Conservation (phyloP, 1,284 basidiomycete species). For the Polyporus tsugae region DNA sequence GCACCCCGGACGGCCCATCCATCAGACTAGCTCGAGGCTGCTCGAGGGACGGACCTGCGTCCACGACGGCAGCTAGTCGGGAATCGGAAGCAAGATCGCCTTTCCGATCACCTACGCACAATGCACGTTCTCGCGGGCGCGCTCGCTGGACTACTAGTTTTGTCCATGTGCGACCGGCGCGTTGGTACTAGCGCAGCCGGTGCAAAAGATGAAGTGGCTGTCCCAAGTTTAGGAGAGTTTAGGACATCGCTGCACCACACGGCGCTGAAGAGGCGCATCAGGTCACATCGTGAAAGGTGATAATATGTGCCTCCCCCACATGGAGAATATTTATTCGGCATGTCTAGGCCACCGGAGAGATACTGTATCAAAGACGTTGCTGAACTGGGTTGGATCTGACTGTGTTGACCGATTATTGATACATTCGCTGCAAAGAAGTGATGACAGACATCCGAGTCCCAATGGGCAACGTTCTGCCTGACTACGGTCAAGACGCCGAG, state of each 20-base stretch:
- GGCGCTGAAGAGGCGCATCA: not conserved
- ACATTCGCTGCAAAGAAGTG: not conserved
- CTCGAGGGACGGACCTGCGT: not conserved
- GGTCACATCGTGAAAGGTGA: not conserved
- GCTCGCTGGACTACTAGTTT: not conserved
- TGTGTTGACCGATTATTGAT: not conserved
- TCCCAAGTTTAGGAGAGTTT: not conserved
- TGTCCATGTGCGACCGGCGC: not conserved
- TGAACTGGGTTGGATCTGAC: not conserved
- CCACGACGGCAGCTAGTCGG: not conserved
- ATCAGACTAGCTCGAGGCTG: slow-evolving; percentile 1
- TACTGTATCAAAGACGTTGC: not conserved
- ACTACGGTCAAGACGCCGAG: not conserved
- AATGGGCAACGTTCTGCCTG: not conserved
- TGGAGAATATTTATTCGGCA: not conserved
- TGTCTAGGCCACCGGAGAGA: not conserved
- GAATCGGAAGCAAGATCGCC: not conserved
- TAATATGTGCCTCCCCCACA: not conserved
- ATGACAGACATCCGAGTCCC: not conserved
- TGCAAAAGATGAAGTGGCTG: not conserved
- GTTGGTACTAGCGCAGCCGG: not conserved
- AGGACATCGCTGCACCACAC: not conserved
- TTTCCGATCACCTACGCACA: not conserved
- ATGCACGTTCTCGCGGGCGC: not conserved
- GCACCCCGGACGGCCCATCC: not conserved